Conservation (phyloP, 495 filamentous ascomycete species). For the Chlorociboria aeruginascens region DNA sequence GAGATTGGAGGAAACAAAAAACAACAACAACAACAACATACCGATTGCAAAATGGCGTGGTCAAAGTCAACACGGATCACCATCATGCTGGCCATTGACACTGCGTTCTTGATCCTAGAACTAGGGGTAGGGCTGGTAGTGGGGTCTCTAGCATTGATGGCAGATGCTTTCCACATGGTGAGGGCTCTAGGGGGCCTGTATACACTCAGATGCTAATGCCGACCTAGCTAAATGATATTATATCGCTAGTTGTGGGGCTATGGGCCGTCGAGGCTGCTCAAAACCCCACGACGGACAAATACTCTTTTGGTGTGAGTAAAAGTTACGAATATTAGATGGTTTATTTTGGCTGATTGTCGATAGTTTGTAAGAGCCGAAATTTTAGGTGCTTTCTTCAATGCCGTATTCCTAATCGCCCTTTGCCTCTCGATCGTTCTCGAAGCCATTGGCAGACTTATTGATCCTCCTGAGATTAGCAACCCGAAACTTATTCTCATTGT, state of each 20-base stretch:
- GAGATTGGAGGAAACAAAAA: neutral
- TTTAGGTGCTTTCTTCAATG: slow-evolving; percentile 87
- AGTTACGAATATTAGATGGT: too few species aligned
- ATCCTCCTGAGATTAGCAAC: slow-evolving; percentile 74
- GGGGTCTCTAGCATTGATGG: slow-evolving; percentile 83
- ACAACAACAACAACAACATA: too few species aligned
- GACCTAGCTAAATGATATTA: slow-evolving; percentile 81
- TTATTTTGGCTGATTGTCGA: slow-evolving; percentile 4
- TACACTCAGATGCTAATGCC: neutral
- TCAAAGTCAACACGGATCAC: slow-evolving; percentile 88
- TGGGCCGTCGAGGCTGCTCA: slow-evolving; percentile 89
- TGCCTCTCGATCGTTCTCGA: slow-evolving; percentile 94
- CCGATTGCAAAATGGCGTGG: slow-evolving; percentile 53
- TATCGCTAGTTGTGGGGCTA: slow-evolving; percentile 81
- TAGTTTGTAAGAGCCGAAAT: slow-evolving; percentile 97
- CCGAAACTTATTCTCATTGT: slow-evolving; percentile 79
- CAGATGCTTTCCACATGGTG: slow-evolving; percentile 98
- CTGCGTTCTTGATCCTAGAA: slow-evolving; percentile 81
- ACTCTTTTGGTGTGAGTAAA: slow-evolving; percentile 76
- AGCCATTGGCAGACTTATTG: slow-evolving; percentile 77
- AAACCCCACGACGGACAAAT: slow-evolving; percentile 71
- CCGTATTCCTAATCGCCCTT: slow-evolving; percentile 90
- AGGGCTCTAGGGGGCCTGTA: slow-evolving; percentile 8
- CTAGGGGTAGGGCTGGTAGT: slow-evolving; percentile 74
- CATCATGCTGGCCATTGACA: slow-evolving; percentile 84